Evolutionary conservation across 495 filamentous ascomycete genomes (phyloP), one percentile per base, ranked within the genome.

Genomic region (Aspergillus carlsbadensis): DNA sequence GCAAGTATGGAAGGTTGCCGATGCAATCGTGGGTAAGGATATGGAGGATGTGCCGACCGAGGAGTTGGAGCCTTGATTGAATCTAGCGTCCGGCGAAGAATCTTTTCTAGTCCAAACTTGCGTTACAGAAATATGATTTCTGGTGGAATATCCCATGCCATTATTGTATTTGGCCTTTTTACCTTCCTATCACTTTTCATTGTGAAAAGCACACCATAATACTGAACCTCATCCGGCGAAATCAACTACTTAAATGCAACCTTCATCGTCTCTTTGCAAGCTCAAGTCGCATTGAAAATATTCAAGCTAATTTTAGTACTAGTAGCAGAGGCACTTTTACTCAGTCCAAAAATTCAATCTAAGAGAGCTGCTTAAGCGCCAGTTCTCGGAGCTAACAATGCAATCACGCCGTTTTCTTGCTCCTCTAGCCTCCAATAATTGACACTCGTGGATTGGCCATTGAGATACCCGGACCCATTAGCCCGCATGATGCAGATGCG

Each of bases 1-100:
- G 36, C 92, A 98, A 71, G 87, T 96, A 59, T 98, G 95, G 93
- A 92, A 92, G 69, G 89, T 95, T n/a, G 86, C 91, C 1, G 86
- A 91, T 67, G 82, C 90, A 1, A 93, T 96, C 69, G 89, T 96
- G 31, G 88, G 87, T 62, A 89, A 87, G 66, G 90, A 93, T 60
- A 67, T 86, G 59, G 84, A 87, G 6, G 89, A 93, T 65, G 84
- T 92, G 51, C 84, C 88, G 5, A 84, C 86, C 51, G 84, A 91
- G 63, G 91, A 95, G 65, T 67, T 96, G 56, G 90, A 91, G 68
- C 70, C 78, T 59, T 80, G 63, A 78, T 52, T 37, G 62, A 78
- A 8, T 52, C 22, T 26, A 21, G 47, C 17, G 17, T 37, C 15
- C 10, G 20, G 5, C 20, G 26, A 21, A 20, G 24, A 26, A 18